A percentile compares a stretch with the other conserved stretches of the same genome.
phyloP scores from a whole-genome alignment of 805 yeast species.

The Starmerella powellii region DNA sequence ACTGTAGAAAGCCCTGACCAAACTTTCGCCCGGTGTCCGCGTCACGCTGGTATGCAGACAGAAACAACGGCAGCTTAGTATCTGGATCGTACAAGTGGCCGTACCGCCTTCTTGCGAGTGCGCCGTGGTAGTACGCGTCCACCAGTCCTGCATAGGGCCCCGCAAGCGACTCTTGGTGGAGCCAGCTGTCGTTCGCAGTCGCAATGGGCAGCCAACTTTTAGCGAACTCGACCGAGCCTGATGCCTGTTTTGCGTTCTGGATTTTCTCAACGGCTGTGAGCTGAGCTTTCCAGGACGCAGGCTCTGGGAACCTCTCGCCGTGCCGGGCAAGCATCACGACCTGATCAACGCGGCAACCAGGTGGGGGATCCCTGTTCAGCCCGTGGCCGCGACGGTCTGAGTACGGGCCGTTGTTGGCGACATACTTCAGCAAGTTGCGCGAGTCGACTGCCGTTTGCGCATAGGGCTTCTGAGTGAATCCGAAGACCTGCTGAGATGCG shows the following conservation, averaged over 20 bases:
- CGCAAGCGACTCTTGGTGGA: no score
- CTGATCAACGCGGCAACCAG: slow-evolving; percentile 38
- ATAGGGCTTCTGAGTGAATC: slow-evolving; percentile 14
- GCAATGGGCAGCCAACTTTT: slow-evolving; percentile 30
- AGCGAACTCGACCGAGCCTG: slow-evolving; percentile 19
- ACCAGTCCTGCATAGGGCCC: slow-evolving; percentile 39
- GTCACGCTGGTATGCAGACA: slow-evolving; percentile 23
- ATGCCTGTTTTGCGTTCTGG: slow-evolving; percentile 2
- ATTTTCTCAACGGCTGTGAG: slow-evolving; percentile 23
- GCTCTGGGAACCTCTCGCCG: slow-evolving; percentile 40
- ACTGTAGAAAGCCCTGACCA: slow-evolving; percentile 48
- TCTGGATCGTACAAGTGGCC: slow-evolving; percentile 32
- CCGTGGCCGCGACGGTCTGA: slow-evolving; percentile 39
- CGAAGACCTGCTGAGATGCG: no score
- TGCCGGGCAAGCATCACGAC: slow-evolving; percentile 42
- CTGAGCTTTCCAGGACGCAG: slow-evolving; percentile 1
- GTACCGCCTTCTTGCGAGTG: slow-evolving; percentile 36
- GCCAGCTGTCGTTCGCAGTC: no score
- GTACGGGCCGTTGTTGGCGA: slow-evolving; percentile 43
- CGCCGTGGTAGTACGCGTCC: slow-evolving; percentile 37
- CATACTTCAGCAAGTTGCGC: slow-evolving; percentile 35
- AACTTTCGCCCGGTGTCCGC: slow-evolving; percentile 44
- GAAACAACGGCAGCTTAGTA: slow-evolving; percentile 36
- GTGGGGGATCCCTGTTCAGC: slow-evolving; percentile 37
- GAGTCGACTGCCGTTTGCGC: slow-evolving; percentile 31